Evolutionary conservation across 2,329 filamentous ascomycete species (phyloP).

Genomic region (Ophiostoma ips): DNA sequence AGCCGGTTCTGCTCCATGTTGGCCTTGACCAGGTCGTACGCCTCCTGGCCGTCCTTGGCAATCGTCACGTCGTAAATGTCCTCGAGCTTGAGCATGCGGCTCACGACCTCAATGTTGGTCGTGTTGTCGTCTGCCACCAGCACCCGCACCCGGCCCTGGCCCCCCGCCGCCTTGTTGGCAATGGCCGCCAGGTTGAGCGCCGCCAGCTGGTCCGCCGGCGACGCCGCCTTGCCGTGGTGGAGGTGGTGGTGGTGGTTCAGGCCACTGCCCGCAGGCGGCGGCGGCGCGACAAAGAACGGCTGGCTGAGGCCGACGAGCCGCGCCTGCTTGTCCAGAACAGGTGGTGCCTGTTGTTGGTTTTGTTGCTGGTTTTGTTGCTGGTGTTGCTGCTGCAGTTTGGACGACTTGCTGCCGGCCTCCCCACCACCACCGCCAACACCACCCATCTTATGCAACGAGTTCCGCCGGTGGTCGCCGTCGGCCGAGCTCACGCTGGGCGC

Average conservation of each 20-base stretch:
- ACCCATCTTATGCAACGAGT: conserved; percentile 16
- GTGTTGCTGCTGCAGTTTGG: conserved; percentile 19
- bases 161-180: conserved; percentile 40
- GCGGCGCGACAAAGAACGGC: conserved; percentile 54
- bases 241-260: neutral
- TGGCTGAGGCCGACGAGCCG: conserved; percentile 69
- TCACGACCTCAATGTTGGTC: conserved; percentile 44
- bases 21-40: conserved; percentile 70
- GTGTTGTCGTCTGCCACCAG: conserved; percentile 65
- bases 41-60: conserved; percentile 75
- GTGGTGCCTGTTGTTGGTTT: conserved; percentile 17
- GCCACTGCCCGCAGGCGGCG: conserved; percentile 14
- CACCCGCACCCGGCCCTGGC: conserved; percentile 54
- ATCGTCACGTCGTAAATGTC: conserved; percentile 79
- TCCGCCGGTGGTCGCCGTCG: conserved; percentile 24
- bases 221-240: conserved; percentile 1
- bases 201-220: conserved; percentile 43
- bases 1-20: conserved; percentile 59
- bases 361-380: too few species aligned
- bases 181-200: conserved; percentile 53
- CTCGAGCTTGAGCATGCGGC: conserved; percentile 58
- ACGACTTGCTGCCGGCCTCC: conserved; percentile 12
- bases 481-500: conserved; percentile 31
- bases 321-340: conserved; percentile 55
- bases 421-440: neutral